Evolutionary conservation across 768 basidiomycete genomes (phyloP).

Genomic region (Pleurotus salmoneostramineus): DNA sequence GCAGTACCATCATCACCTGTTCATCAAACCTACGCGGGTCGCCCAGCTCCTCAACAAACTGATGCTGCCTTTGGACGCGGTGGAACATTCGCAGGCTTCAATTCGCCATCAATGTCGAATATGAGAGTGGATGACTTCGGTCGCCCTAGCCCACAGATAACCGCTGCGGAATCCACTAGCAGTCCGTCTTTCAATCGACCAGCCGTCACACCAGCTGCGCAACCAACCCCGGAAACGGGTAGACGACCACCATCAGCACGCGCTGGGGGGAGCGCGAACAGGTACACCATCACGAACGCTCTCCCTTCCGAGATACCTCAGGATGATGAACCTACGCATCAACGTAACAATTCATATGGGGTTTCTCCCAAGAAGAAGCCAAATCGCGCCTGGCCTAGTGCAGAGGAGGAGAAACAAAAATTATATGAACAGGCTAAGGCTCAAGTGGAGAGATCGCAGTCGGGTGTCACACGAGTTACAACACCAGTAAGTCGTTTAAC

Average conservation of each 20-base stretch:
- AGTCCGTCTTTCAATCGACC: too few relatives aligned
- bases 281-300: slow-evolving; percentile 40
- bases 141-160: not conserved
- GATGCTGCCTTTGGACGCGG: slow-evolving; percentile 9
- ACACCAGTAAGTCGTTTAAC: slow-evolving; percentile 26
- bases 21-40: not conserved
- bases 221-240: slow-evolving; percentile 6
- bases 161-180: not conserved
- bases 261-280: slow-evolving; percentile 17
- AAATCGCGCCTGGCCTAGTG: slow-evolving; percentile 42
- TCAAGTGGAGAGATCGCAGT: slow-evolving; percentile 55
- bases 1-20: not conserved
- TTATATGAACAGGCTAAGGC: slow-evolving; percentile 63
- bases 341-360: slow-evolving; percentile 19
- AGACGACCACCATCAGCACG: slow-evolving; percentile 23
- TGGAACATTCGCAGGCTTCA: not conserved
- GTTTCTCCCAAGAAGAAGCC: slow-evolving; percentile 9
- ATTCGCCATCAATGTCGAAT: not conserved
- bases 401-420: slow-evolving; percentile 62
- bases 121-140: slow-evolving; percentile 2
- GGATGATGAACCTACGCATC: slow-evolving; percentile 12
- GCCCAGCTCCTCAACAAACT: slow-evolving; percentile 3
- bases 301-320: slow-evolving; percentile 24
- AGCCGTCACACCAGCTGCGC: not conserved
- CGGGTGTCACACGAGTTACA: slow-evolving; percentile 20